Evolutionary conservation across 2,329 filamentous ascomycete species (phyloP), one percentile per base, ranked within the genome.

Genomic region (Fusarium nanum): DNA sequence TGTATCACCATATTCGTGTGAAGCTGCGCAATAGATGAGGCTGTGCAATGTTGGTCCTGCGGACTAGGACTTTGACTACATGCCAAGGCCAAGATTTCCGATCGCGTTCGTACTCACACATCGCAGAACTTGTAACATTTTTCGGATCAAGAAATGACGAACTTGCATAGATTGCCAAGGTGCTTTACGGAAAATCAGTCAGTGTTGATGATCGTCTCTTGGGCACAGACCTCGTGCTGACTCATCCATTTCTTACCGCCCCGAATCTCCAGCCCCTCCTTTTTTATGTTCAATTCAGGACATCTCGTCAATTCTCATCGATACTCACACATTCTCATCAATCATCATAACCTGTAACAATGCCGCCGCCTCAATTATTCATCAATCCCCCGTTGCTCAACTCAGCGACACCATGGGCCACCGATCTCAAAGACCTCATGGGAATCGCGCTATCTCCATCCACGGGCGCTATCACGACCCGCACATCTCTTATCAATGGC

Each of bases 331-430:
- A 5, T 7, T 8, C 6, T 3, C 16, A 7, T 10, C 11, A 14
- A 6, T n/a, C 20, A 23, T 4, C 2, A 23, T 12, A 6, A 12
- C 34, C 18, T 12, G 18, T 14, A 10, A 65, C 30, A 3, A 75
- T 73, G 73, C 7, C 71, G 7, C 74, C 73, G 2, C 73, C 68
- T 9, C 58, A 47, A 11, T 77, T 91, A 12, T 53, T 71, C 10
- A 88, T 93, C 64, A 72, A 82, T 45, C 91, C 91, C 1, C 91
- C 91, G 0, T 82, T 95, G 9, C 82, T 94, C 69, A 94, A 94
- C 80, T 92, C 91, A 1, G 88, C 92, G 30, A 91, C 88, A 52
- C 92, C 92, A 1, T 94, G 92, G 92, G 91, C 92, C 27, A 93
- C 91, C 0, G 88, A 86, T 5, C 78, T 86, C 7, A 82, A 85